A percentile compares a stretch with the other conserved stretches of the same genome.
Evolutionary conservation across 2,329 filamentous ascomycete genomes (phyloP).

Genomic region (Cladosporium sp.): DNA sequence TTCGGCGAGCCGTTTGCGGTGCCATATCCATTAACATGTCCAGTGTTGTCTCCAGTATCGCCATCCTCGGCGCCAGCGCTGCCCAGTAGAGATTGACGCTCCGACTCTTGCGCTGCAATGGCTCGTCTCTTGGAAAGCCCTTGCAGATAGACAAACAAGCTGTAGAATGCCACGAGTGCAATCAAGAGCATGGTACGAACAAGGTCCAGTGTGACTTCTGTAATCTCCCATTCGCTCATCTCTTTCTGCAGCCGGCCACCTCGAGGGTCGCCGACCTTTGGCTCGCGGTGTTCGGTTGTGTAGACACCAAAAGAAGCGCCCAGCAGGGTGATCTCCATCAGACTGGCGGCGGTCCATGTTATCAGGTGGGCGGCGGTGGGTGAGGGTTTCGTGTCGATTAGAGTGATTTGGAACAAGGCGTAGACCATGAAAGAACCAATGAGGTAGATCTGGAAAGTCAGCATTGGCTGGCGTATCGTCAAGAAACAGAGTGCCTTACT

Average conservation of each 20-base stretch:
- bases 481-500: constrained; percentile 50
- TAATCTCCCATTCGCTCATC: constrained; percentile 57
- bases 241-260: constrained; percentile 31
- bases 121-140: constrained; percentile 14
- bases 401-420: constrained; percentile 76
- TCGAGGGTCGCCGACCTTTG: constrained; percentile 46
- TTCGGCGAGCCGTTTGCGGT: constrained; percentile 45
- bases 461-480: constrained; percentile 3
- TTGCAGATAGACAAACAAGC: constrained; percentile 46
- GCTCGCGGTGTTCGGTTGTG: constrained; percentile 62
- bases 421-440: constrained; percentile 84
- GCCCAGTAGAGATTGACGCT: constrained; percentile 54
- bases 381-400: constrained; percentile 77
- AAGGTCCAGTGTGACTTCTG: constrained; percentile 63
- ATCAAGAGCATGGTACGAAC: constrained; percentile 65
- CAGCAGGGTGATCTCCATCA: constrained; percentile 70
- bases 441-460: constrained; percentile 67
- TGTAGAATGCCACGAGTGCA: constrained; percentile 57
- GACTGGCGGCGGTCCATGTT: constrained; percentile 71
- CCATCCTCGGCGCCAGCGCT: constrained; percentile 43
- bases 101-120: constrained; percentile 30
- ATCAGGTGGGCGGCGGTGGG: constrained; percentile 76
- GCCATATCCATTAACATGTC: constrained; percentile 47
- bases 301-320: constrained; percentile 66
- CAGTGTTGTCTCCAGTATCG: constrained; percentile 20